phyloP scores from a whole-genome alignment of 2,329 filamentous ascomycete species.

The Cladosporium halotolerans region DNA sequence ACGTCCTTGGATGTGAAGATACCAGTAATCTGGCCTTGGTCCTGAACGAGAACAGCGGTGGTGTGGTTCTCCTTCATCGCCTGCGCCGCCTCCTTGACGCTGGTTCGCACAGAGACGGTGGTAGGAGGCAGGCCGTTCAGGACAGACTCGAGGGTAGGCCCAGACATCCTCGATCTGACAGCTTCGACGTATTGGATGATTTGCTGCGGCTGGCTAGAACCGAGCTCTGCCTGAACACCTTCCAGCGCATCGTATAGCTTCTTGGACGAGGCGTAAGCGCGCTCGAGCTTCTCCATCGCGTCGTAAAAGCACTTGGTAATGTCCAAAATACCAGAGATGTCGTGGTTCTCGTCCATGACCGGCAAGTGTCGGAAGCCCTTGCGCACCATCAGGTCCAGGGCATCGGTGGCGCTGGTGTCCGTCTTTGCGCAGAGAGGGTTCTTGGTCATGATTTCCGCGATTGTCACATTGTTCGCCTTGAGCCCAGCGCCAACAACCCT shows the following conservation, averaged over 20 bases:
- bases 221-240: constrained; percentile 94
- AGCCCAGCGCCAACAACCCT: constrained; percentile 86
- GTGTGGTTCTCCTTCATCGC: constrained; percentile 99
- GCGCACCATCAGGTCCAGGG: constrained; percentile 92
- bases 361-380: constrained; percentile 97
- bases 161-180: constrained; percentile 92
- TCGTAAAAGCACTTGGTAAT: constrained; percentile 99
- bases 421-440: constrained; percentile 96
- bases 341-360: constrained; percentile 99
- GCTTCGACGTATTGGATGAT: constrained; percentile 99
- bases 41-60: constrained; percentile 90
- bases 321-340: constrained; percentile 95
- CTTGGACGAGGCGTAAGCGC: constrained; percentile 94
- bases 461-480: constrained; percentile 83
- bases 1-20: constrained; percentile 99
- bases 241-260: constrained; percentile 97
- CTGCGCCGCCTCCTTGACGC: constrained; percentile 88
- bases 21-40: constrained; percentile 93
- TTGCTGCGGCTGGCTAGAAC: constrained; percentile 92
- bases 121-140: constrained; percentile 86
- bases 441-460: constrained; percentile 99
- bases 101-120: constrained; percentile 91
- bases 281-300: constrained; percentile 98
- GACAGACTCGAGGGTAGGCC: constrained; percentile 90
- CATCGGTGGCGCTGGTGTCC: constrained; percentile 96